Base-by-base conservation (phyloP, 1,139 yeast species). In the Lodderomyces jiufengensis region DNA sequence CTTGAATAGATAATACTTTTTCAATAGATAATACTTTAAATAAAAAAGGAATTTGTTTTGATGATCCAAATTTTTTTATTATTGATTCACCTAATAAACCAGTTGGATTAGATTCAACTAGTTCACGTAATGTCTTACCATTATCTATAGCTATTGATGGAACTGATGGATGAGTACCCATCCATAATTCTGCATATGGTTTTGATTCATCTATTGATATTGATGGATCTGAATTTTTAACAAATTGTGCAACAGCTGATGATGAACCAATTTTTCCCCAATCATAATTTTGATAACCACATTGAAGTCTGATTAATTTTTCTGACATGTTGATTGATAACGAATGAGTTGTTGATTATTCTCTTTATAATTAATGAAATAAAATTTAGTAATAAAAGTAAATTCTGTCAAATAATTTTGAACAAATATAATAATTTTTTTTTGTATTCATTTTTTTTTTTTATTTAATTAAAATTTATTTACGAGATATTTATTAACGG, bases 111-210 rank as follows among this genome's bases (percentile, higher is more conserved):
- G 64, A 54, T 22, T 69, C 63, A 33, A 90, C 76, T 33, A 86
- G 59, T 12, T 84, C 85, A 44, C 90, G 73, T 54, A 92, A 72
- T 11, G 66, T 65, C 46, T 73, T 64, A 27, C 78, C 78, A 12
- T 48, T 43, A 21, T 68, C 74, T 13, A 74, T 72, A 30, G 77
- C 73, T 36, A 65, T 65, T n/a, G 95, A 83, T 13, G 97, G 97
- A 10, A 85, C 88, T 33, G 84, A 83, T 35, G 95, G 94, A 55
- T 92, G 98, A 21, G 97, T 88, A 21, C 98, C 98, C 98, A 92
- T 92, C 98, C 98, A 92, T 49, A 92, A 72, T 59, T 85, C 95
- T 25, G 95, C 95, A 51, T 85, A 85, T 9, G 95, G 97, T 57
- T 81, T 78, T 31, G 69, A 39, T 49, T 81, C 90, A 47, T 84